These are phyloP conservation scores for Eimeria acervulina DNA, from an alignment of 169 alveolate species.

Conservation along the genomic window DNA sequence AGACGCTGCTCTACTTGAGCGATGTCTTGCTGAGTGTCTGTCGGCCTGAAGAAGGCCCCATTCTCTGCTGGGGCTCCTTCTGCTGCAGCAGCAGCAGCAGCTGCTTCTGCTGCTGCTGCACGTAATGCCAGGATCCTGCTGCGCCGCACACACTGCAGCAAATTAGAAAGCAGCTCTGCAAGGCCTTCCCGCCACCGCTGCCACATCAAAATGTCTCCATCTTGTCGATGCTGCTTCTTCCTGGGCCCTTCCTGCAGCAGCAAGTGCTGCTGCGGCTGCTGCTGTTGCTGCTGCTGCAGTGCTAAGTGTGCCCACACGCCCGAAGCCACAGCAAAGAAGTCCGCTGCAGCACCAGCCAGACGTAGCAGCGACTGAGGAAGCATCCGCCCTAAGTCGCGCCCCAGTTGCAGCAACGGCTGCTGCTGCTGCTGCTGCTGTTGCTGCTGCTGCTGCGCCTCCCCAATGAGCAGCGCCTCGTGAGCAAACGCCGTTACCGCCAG, in stretches of 20 bases:
- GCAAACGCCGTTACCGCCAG: slow-evolving; percentile 4
- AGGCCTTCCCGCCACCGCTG: slow-evolving; percentile 21
- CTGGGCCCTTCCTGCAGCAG: slow-evolving; percentile 31
- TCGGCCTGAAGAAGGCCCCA: neutral
- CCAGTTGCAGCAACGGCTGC: slow-evolving; percentile 13
- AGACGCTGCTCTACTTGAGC: neutral
- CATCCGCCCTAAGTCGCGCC: neutral
- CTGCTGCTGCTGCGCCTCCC: slow-evolving; percentile 32
- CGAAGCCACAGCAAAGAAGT: slow-evolving; percentile 38
- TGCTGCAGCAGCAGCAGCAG: slow-evolving; percentile 40
- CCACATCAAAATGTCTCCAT: slow-evolving; percentile 4
- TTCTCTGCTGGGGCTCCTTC: neutral
- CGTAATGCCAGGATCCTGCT: slow-evolving; percentile 17
- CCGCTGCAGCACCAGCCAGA: slow-evolving; percentile 33
- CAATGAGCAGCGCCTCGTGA: slow-evolving; percentile 12
- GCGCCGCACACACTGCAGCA: slow-evolving; percentile 71
- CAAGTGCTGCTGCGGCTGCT: slow-evolving; percentile 25
- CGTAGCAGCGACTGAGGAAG: neutral
- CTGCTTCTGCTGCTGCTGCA: slow-evolving; percentile 62
- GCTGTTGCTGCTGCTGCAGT: slow-evolving; percentile 43
- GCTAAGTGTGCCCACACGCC: slow-evolving; percentile 42
- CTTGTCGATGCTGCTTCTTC: slow-evolving; percentile 58
- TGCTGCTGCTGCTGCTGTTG: slow-evolving; percentile 25
- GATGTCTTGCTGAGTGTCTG: neutral
- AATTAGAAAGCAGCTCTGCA: neutral